A percentile compares a stretch with the other conserved stretches of the same genome.
Evolutionary conservation across 805 yeast genomes (phyloP).

Genomic region (Zygosaccharomyces bisporus): DNA sequence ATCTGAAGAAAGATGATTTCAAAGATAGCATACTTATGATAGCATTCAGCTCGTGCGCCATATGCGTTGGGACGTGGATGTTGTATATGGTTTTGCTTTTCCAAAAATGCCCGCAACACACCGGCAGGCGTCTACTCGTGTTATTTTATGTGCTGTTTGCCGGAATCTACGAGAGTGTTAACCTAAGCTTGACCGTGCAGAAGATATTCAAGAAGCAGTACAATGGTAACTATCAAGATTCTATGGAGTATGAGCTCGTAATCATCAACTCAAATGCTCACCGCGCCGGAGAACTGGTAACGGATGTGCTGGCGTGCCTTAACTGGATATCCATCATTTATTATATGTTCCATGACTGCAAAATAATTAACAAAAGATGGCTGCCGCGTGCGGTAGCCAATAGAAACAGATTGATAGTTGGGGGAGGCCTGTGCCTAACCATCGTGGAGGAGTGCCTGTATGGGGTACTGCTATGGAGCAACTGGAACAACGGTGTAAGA

Average conservation of each 20-base stretch:
- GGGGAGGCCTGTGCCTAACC: conserved; percentile 15
- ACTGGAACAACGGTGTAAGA: conserved; percentile 1
- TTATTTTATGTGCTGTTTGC: conserved; percentile 55
- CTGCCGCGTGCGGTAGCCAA: conserved; percentile 21
- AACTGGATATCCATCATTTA: conserved; percentile 33
- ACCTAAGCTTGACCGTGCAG: conserved; percentile 44
- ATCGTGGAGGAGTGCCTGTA: conserved; percentile 14
- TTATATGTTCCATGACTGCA: conserved; percentile 27
- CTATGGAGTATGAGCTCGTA: conserved; percentile 35
- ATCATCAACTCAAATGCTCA: conserved; percentile 19
- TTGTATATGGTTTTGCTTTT: conserved; percentile 53
- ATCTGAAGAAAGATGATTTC: conserved; percentile 36
- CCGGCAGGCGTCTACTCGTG: conserved; percentile 55
- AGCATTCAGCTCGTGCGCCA: conserved; percentile 50
- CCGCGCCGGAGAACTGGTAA: conserved; percentile 18
- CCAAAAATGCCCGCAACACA: conserved; percentile 41
- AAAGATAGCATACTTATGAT: conserved; percentile 41
- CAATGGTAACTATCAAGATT: conserved; percentile 49
- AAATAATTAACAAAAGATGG: conserved; percentile 12
- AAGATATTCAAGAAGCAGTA: conserved; percentile 49
- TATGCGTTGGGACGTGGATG: conserved; percentile 69
- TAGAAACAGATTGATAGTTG: conserved; percentile 20
- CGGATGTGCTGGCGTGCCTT: conserved; percentile 18
- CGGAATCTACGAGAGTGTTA: conserved; percentile 51
- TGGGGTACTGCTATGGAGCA: conserved; percentile 10